Percentiles rank a stretch among this genome's conserved stretches.
phyloP scores from a whole-genome alignment of 2,329 filamentous ascomycete species.

The Fusarium papillatum region DNA sequence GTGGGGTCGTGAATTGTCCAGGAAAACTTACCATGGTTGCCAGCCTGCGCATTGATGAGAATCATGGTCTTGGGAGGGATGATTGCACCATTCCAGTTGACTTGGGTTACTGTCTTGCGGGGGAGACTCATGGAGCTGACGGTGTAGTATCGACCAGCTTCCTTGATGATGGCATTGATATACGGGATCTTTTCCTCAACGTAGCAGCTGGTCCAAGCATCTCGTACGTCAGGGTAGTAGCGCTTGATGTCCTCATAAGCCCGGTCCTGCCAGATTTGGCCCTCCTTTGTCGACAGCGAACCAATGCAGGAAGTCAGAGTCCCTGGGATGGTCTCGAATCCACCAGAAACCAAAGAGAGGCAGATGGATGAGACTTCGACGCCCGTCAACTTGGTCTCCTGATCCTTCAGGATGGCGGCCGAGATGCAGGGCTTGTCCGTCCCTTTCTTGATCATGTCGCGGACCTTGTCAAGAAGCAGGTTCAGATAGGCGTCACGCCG shows the following conservation, averaged over 20 bases:
- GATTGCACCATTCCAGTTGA: conserved; percentile 63
- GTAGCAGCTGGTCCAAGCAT: conserved; percentile 60
- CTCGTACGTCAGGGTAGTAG: conserved; percentile 58
- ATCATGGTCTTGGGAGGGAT: conserved; percentile 68
- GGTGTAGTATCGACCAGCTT: conserved; percentile 66
- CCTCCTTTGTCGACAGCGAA: conserved; percentile 60
- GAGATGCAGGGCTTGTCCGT: conserved; percentile 68
- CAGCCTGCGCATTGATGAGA: conserved; percentile 67
- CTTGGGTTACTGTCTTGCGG: conserved; percentile 62
- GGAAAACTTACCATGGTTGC: conserved; percentile 59
- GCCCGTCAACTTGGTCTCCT: conserved; percentile 64
- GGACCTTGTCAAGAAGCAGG: conserved; percentile 62
- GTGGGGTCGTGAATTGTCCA: not conserved
- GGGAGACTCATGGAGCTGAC: conserved; percentile 67
- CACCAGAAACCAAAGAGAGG: conserved; percentile 64
- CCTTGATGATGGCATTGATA: conserved; percentile 62
- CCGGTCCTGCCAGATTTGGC: conserved; percentile 64
- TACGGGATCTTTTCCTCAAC: conserved; percentile 63
- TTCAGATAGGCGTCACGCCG: conserved; percentile 64
- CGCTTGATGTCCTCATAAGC: conserved; percentile 65
- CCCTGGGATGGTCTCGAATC: conserved; percentile 67
- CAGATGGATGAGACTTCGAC: conserved; percentile 68
- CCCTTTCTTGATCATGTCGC: conserved; percentile 51
- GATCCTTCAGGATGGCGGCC: conserved; percentile 66
- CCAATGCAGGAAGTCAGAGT: conserved; percentile 66